Evolutionary conservation across 2,329 filamentous ascomycete species (phyloP), one percentile per base, ranked within the genome.

Genomic region (Didymella exigua): DNA sequence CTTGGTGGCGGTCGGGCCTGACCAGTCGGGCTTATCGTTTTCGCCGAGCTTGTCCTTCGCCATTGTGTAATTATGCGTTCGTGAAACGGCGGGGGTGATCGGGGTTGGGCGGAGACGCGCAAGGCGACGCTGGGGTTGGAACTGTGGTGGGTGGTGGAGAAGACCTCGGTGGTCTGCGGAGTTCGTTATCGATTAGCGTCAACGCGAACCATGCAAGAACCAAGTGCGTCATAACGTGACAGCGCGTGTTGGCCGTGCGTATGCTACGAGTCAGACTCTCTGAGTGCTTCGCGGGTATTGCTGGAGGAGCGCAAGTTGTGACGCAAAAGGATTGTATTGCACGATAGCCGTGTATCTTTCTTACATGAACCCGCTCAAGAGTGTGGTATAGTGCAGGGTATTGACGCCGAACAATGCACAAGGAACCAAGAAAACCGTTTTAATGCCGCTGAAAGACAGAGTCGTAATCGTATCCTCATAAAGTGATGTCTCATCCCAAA

Each of bases 151-250:
- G 16, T 23, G 36, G 48, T 24, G 31, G 19, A 36, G 16, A 36
- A 36, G 36, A 46, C 50, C 52, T 55, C 52, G 52, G 52, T 49
- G 45, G 51, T 54, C 40, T 54, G 51, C 46, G 52, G 52, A 54
- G 46, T 50, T 49, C 53, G 26, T 59, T 59, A 51, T 56, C 59
- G 57, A 44, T 55, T 80, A 81, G 82, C 82, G 50, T 10, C 38
- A 29, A 41, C 36, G 43, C 43, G 36, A 30, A 36, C 29, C 4
- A 19, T 18, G 16, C 14, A 26, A 31, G 16, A 5, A 10, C 27
- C 19, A 16, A 30, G 16, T 42, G 46, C 52, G 52, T 50, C 36
- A 46, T 50, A 50, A 55, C 47, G 46, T 49, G 46, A 49, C 46
- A 41, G 8, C 52, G 52, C 46, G 52, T 54, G 13, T 16, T 24